Base-by-base conservation (phyloP, 2,329 filamentous ascomycete species). In the Aspergillus carbonarius region DNA sequence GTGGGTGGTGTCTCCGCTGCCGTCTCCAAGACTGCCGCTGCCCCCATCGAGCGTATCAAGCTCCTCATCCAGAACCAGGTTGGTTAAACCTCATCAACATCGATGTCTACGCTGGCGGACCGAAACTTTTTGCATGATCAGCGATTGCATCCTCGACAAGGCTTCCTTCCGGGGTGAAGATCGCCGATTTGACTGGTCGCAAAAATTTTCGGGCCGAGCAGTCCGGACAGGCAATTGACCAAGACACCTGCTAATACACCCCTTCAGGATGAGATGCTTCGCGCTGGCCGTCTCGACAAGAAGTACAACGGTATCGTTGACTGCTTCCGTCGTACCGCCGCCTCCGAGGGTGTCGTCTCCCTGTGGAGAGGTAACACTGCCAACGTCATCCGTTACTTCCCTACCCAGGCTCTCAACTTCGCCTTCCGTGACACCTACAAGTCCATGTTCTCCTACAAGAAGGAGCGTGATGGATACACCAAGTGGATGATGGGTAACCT, bases 301-400 rank as follows among this genome's bases (percentile, higher is more conserved):
- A 96, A 93, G 83, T 99, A 97, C 88, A 82, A 83, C 75, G 95
- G 95, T 81, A 98, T 99, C 79, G 76, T 66, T 63, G 95, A 99
- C 81, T 98, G 95, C 87, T 99, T 99, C 90, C 84, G 83, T 76
- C 91, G 95, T 80, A 98, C 95, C 78, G 86, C 86, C 68, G 88
- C 88, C 76, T 85, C 90, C 69, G 95, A 99, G 87, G 95, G 95
- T 91, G 83, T 95, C 74, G 88, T 95, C 81, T 88, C 93, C 69
- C 87, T 99, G 76, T 99, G 95, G 95, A 89, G 95, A 88, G 95
- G 95, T 84, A 99, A 99, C 92, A 99, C 95, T 80, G 95, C 95
- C 92, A 99, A 99, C 90, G 95, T 99, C 83, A 96, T 99, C 88
- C 95, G 95, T 90, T 99, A 99, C 87, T 99, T 99, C 92, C 95